phyloP scores from a whole-genome alignment of 2,329 filamentous ascomycete genomes.

The Aspergillus luchuensis region DNA sequence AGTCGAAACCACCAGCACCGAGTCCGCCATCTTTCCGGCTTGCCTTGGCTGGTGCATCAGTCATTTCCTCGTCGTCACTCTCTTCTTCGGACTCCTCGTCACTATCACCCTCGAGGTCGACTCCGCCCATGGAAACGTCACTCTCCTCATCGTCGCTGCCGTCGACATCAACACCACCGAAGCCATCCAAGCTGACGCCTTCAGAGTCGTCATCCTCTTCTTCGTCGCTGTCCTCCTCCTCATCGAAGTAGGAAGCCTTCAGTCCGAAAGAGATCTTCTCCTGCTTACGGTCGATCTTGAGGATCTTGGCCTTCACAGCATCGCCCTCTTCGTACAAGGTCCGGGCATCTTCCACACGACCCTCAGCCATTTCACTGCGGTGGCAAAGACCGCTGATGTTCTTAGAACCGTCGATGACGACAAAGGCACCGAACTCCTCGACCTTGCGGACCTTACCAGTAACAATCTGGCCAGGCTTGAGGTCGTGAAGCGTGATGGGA shows the following conservation, averaged over 20 bases:
- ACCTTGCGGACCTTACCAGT: constrained; percentile 92
- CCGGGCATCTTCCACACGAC: constrained; percentile 76
- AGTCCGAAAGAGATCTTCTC: constrained; percentile 84
- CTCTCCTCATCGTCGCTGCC: constrained; percentile 42
- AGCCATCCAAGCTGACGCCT: constrained; percentile 33
- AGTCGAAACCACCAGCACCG: constrained; percentile 79
- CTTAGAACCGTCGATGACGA: constrained; percentile 80
- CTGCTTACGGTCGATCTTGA: constrained; percentile 74
- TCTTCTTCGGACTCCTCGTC: constrained; percentile 50
- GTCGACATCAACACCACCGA: constrained; percentile 36
- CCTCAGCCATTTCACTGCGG: constrained; percentile 86
- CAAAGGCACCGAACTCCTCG: constrained; percentile 92
- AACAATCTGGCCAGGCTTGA: constrained; percentile 77
- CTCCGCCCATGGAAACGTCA: constrained; percentile 43
- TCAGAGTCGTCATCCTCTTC: constrained; percentile 47
- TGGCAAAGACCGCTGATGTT: constrained; percentile 95
- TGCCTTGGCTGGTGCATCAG: constrained; percentile 28
- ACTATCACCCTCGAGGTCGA: constrained; percentile 47
- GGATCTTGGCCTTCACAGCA: constrained; percentile 84
- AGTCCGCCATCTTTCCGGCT: constrained; percentile 56
- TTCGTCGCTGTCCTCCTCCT: constrained; percentile 50
- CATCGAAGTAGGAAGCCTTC: constrained; percentile 86
- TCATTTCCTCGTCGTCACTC: constrained; percentile 46
- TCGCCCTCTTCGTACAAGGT: constrained; percentile 91
- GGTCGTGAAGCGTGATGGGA: constrained; percentile 71